These are phyloP conservation scores for Pulveroboletus sp. DNA, from an alignment of 768 basidiomycete species.

Conservation along the genomic window DNA sequence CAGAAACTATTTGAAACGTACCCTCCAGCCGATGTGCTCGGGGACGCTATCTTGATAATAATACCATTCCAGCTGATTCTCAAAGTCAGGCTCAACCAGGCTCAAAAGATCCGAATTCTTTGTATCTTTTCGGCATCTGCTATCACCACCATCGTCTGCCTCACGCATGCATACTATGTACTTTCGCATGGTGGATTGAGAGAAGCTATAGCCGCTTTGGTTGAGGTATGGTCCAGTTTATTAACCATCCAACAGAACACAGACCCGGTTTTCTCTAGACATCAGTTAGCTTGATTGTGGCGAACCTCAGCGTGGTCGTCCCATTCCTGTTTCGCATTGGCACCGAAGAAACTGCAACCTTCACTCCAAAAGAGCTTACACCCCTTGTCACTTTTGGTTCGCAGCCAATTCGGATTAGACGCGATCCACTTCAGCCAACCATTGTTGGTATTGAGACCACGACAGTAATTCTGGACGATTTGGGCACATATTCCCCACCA, in stretches of 20 bases:
- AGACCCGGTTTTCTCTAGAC: background rate
- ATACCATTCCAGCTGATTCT: background rate
- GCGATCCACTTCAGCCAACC: background rate
- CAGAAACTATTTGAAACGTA: background rate
- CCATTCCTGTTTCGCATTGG: conserved; percentile 6
- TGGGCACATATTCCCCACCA: background rate
- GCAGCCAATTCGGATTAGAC: background rate
- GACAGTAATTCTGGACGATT: background rate
- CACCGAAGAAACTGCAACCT: conserved; percentile 1
- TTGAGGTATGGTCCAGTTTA: background rate
- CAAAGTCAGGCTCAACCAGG: background rate
- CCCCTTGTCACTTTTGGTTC: background rate
- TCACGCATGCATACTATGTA: conserved; percentile 1
- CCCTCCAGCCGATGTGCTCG: conserved; percentile 3
- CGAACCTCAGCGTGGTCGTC: conserved; percentile 2
- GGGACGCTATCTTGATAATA: background rate
- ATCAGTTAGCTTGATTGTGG: conserved; percentile 4
- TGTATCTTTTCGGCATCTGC: conserved; percentile 6
- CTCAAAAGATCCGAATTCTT: conserved; percentile 3
- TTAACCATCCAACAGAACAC: background rate
- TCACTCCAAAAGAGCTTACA: background rate
- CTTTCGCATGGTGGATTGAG: background rate
- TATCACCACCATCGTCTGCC: conserved; percentile 1
- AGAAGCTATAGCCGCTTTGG: background rate
- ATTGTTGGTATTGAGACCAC: background rate